A percentile compares a stretch with the other conserved stretches of the same genome.
Evolutionary conservation across 2,329 filamentous ascomycete genomes (phyloP).

Genomic region (Aspergillus sp.): DNA sequence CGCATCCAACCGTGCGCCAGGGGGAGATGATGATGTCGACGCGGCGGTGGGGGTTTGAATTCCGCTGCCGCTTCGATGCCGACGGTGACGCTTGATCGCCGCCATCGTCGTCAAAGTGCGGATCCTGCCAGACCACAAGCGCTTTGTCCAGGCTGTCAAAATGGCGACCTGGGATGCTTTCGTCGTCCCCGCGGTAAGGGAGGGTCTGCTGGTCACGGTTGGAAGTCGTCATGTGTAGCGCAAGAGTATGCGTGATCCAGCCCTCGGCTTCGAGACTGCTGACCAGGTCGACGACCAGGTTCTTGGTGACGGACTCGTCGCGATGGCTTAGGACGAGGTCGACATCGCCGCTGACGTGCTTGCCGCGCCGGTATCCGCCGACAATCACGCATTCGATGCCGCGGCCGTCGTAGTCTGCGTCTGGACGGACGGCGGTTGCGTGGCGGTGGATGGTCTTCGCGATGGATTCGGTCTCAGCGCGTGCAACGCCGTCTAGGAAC

Average conservation of each 20-base stretch:
- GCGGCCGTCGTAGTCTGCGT: conserved; percentile 25
- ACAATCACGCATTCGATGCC: conserved; percentile 58
- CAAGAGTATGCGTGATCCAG: conserved; percentile 75
- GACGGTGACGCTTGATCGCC: conserved; percentile 9
- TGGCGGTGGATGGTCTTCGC: conserved; percentile 55
- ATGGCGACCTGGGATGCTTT: conserved; percentile 31
- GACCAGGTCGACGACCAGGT: conserved; percentile 67
- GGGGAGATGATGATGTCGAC: conserved; percentile 89
- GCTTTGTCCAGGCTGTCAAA: conserved; percentile 91
- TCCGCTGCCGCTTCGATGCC: conserved; percentile 34
- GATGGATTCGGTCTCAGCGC: conserved; percentile 65
- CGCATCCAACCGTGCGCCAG: conserved; percentile 83
- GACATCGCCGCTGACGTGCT: conserved; percentile 66
- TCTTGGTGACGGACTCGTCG: conserved; percentile 57
- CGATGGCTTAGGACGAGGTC: conserved; percentile 78
- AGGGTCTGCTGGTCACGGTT: conserved; percentile 61
- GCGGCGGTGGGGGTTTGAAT: conserved; percentile 67
- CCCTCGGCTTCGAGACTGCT: conserved; percentile 57
- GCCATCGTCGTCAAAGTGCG: conserved; percentile 37
- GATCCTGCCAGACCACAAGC: conserved; percentile 83
- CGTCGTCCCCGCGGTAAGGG: conserved; percentile 41
- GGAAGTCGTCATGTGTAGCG: conserved; percentile 60
- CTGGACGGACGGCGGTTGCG: conserved; percentile 54
- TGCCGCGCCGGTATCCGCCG: conserved; percentile 75
- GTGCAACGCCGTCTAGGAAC: conserved; percentile 62